Percentiles rank a stretch among this genome's conserved stretches.
Evolutionary conservation across 345 rosid species (phyloP).

Genomic region (Populus alba): DNA sequence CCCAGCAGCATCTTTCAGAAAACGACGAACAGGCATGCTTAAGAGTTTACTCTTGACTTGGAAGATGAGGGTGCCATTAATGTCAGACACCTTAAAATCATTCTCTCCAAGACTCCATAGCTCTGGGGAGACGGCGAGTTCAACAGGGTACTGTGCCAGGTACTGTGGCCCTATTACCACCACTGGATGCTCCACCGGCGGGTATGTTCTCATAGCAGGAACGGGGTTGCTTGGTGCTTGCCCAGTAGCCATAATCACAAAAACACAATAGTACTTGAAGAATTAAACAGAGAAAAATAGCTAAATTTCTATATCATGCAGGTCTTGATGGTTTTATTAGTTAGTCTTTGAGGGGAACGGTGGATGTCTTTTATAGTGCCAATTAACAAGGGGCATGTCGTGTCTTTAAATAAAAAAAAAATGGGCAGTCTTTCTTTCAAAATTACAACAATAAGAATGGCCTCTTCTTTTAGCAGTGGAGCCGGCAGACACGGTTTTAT

Average conservation of each 20-base stretch:
- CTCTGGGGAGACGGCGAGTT: constrained; percentile 22
- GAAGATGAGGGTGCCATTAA: constrained; percentile 30
- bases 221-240: constrained; percentile 10
- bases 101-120: constrained; percentile 12
- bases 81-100: constrained; percentile 25
- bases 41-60: constrained; percentile 26
- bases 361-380: not conserved
- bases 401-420: too few relatives aligned
- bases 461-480: too few relatives aligned
- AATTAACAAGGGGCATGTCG: too few relatives aligned
- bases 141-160: constrained; percentile 26
- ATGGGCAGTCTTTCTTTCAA: too few relatives aligned
- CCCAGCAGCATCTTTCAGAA: constrained; percentile 29
- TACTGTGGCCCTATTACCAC: constrained; percentile 33
- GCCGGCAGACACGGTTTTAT: too few relatives aligned
- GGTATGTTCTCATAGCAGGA: constrained; percentile 14
- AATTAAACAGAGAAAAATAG: not conserved
- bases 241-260: not conserved
- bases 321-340: not conserved
- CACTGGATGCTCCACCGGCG: constrained; percentile 16
- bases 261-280: not conserved
- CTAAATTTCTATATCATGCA: not conserved
- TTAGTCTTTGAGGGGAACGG: not conserved
- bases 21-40: constrained; percentile 31
- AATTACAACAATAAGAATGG: too few relatives aligned